Evolutionary conservation across 176 grass and related monocot genomes (phyloP).

Genomic region (Rhynchospora pubera): DNA sequence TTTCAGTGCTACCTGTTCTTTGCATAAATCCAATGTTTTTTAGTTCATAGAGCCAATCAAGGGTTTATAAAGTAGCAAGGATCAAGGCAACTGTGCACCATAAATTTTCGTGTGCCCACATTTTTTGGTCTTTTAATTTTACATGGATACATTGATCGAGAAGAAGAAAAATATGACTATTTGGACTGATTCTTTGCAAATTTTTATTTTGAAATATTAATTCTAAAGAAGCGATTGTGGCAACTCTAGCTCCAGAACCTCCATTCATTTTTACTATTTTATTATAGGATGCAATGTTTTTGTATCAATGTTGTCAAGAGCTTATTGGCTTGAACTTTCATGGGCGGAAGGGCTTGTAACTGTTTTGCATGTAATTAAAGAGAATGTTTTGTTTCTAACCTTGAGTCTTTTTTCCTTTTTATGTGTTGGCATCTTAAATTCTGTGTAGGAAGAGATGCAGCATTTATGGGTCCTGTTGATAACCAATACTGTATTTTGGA

Average conservation of each 20-base stretch:
- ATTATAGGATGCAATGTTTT: not conserved
- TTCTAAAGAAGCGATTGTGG: not conserved
- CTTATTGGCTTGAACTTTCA: conserved; percentile 8
- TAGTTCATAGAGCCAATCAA: not conserved
- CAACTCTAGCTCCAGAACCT: not conserved
- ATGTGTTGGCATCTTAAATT: conserved; percentile 18
- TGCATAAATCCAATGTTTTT: not conserved
- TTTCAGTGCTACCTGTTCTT: not conserved
- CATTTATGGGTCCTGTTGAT: conserved; percentile 82
- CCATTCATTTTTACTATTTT: not conserved
- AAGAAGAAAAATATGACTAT: not conserved
- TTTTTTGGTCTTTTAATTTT: not conserved
- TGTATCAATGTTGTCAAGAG: not conserved
- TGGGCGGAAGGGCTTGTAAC: not conserved
- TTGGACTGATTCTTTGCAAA: not conserved
- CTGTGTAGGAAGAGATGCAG: conserved; percentile 75
- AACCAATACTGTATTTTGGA: conserved; percentile 97
- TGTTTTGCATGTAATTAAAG: not conserved
- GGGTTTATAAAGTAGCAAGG: not conserved
- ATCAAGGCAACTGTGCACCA: not conserved
- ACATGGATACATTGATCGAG: not conserved
- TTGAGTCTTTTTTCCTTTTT: not conserved
- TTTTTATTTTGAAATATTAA: not conserved
- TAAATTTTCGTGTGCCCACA: not conserved
- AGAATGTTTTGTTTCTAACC: not conserved